Base-by-base conservation (phyloP, 192 early-diverging fungal species). In the Backusella tuberculispora region DNA sequence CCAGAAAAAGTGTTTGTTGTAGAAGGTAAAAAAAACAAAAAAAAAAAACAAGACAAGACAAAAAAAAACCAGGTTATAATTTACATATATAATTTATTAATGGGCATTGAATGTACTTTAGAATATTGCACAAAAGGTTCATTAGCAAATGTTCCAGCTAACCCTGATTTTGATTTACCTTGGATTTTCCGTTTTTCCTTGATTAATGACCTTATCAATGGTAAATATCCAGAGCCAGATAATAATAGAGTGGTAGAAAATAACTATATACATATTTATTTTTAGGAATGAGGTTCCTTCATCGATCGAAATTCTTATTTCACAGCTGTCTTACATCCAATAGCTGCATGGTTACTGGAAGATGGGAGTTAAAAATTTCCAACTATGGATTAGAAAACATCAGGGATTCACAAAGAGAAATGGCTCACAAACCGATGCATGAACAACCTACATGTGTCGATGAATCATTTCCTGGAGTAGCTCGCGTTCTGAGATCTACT, bases 121-220 rank as follows among this genome's bases (percentile, higher is more conserved):
- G 84, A 85, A 70, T 77, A 74, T 69, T 79, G 80, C 38, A 60
- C 72, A 48, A 85, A 85, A 67, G 84, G 84, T 17, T 78, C 84
- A 6, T 48, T 85, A 21, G 72, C 74, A 3, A 71, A 77, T 21
- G 74, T 85, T 0, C 50, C 83, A 37, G 81, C 81, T 63, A 85
- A 85, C 47, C 66, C 41, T 29, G 84, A 85, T 14, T 73, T 81
- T 65, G 76, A 81, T 63, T 77, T 85, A 21, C 73, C 84, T 9
- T 85, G 84, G 84, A 76, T 83, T 0, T 85, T 85, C 74, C 80
- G 79, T 70, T 83, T 83, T 45, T 83, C 81, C 3, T 76, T 85
- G 34, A 85, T 85, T 47, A 78, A 83, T 21, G 84, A 85, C 69
- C 69, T 85, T 3, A 74, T 82, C 9, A 71, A 43, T 17, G 70